Conservation (phyloP, 192 early-diverging fungal species). For the Dimargaris xerosporica region DNA sequence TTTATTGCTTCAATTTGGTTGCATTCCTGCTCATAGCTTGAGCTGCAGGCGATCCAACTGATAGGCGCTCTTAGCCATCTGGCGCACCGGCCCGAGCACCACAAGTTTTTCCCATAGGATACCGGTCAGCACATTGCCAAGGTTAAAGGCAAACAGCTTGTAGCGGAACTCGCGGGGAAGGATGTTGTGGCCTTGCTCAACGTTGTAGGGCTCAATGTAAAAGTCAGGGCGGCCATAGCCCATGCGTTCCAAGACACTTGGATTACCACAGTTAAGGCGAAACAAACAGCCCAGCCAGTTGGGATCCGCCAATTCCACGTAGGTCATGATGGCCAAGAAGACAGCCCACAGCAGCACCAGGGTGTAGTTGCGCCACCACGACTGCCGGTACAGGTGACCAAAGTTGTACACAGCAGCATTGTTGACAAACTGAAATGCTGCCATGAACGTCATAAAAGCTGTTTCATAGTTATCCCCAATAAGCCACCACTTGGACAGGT, state of each 20-base stretch:
- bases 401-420: conserved; percentile 52
- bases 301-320: conserved; percentile 41
- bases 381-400: conserved; percentile 43
- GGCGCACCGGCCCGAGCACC: conserved; percentile 29
- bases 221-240: conserved; percentile 24
- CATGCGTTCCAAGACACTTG: conserved; percentile 21
- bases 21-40: no score
- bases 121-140: conserved; percentile 25
- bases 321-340: conserved; percentile 36
- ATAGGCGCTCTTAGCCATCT: no score
- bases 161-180: conserved; percentile 44
- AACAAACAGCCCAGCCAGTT: conserved; percentile 52
- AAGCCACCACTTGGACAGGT: conserved; percentile 52
- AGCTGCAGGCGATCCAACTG: no score
- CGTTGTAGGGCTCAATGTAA: conserved; percentile 40
- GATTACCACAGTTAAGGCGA: conserved; percentile 54
- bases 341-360: conserved; percentile 34
- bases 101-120: conserved; percentile 33
- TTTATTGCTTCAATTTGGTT: no score
- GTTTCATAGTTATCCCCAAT: conserved; percentile 63
- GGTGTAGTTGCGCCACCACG: conserved; percentile 45
- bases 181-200: conserved; percentile 55
- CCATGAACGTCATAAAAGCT: conserved; percentile 39
- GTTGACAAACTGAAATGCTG: conserved; percentile 58
- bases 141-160: conserved; percentile 35